Evolutionary conservation across 2,329 filamentous ascomycete genomes (phyloP).

Genomic region (Neurospora crassa): DNA sequence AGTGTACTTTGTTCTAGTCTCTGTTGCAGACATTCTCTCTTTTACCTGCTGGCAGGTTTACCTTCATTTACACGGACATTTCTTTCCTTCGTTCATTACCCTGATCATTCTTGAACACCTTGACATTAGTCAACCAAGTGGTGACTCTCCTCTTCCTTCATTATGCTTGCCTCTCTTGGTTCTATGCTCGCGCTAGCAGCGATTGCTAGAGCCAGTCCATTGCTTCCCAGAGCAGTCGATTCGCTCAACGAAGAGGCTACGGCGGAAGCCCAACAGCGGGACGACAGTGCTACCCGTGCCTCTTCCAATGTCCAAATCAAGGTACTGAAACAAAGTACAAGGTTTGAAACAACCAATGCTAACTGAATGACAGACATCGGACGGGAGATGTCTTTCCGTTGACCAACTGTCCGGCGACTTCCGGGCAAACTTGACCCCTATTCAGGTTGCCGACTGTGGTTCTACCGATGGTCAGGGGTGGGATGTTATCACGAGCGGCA

Average conservation of each 20-base stretch:
- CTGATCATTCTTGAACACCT: slow-evolving; percentile 2
- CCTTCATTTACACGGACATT: slow-evolving; percentile 16
- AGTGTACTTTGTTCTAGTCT: slow-evolving; percentile 13
- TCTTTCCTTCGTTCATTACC: slow-evolving; percentile 1
- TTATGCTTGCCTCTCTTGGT: slow-evolving; percentile 17
- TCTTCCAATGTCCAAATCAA: slow-evolving; percentile 35
- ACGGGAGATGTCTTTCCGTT: slow-evolving; percentile 36
- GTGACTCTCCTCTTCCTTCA: background rate
- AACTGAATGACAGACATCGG: slow-evolving; percentile 23
- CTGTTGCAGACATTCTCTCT: slow-evolving; percentile 6
- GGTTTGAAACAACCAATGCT: background rate
- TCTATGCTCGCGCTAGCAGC: slow-evolving; percentile 20
- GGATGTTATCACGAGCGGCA: slow-evolving; percentile 39
- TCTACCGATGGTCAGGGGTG: slow-evolving; percentile 34
- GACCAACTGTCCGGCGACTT: slow-evolving; percentile 38
- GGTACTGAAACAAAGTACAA: slow-evolving; percentile 6
- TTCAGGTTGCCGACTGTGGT: slow-evolving; percentile 35
- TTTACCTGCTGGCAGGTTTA: slow-evolving; percentile 25
- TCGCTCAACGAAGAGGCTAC: slow-evolving; percentile 33
- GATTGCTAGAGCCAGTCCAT: slow-evolving; percentile 20
- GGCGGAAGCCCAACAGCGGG: slow-evolving; percentile 35
- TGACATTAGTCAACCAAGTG: background rate
- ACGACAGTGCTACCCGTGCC: slow-evolving; percentile 33
- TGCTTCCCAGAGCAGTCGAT: slow-evolving; percentile 27
- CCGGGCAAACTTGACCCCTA: slow-evolving; percentile 36